Conservation (phyloP, 2,329 filamentous ascomycete species). For the Pseudocercospora cruenta region DNA sequence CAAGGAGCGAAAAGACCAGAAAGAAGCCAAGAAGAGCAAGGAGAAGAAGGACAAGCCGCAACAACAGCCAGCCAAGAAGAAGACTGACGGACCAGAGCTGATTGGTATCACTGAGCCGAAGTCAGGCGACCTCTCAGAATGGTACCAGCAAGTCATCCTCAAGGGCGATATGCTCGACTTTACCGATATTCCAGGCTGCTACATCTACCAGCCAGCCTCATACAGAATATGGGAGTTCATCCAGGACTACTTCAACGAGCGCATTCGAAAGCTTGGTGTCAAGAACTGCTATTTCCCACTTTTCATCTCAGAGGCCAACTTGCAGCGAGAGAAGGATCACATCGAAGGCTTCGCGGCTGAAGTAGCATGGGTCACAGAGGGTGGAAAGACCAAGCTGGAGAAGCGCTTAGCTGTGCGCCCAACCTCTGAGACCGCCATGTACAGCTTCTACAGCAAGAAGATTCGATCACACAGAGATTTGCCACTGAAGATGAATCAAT, state of each 20-base stretch:
- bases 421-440: conserved; percentile 81
- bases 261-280: conserved; percentile 88
- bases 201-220: conserved; percentile 77
- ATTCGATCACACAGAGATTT: conserved; percentile 95
- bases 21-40: conserved; percentile 33
- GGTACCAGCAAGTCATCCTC: conserved; percentile 97
- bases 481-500: conserved; percentile 92
- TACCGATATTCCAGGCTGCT: conserved; percentile 97
- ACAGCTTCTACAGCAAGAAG: conserved; percentile 95
- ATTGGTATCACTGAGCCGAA: conserved; percentile 90
- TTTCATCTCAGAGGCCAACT: conserved; percentile 88
- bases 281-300: conserved; percentile 97
- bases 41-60: conserved; percentile 36
- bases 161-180: conserved; percentile 98
- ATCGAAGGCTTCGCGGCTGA: conserved; percentile 98
- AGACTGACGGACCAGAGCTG: conserved; percentile 64
- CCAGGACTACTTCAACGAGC: conserved; percentile 60
- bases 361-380: conserved; percentile 85
- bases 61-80: conserved; percentile 39
- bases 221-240: conserved; percentile 72
- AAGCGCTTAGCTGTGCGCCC: conserved; percentile 72
- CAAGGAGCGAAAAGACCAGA: conserved; percentile 42
- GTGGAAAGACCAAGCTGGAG: conserved; percentile 90
- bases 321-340: conserved; percentile 88
- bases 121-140: conserved; percentile 83